These are phyloP conservation scores for Hysterangium stoloniferum DNA, from an alignment of 768 basidiomycete genomes.

Conservation along the genomic window DNA sequence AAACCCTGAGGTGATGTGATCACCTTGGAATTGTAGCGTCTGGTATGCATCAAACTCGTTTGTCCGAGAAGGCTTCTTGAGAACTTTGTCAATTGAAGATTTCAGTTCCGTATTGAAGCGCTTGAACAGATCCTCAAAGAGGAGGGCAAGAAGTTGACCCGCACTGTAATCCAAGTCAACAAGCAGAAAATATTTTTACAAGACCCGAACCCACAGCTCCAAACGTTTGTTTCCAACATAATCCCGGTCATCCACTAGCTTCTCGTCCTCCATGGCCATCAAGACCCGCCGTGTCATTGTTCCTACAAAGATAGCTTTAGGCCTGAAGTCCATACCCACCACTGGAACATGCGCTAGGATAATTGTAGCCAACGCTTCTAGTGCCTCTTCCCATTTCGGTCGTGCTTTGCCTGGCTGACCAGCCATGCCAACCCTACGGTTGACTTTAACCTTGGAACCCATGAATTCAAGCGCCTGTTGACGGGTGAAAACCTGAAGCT, in stretches of 20 bases:
- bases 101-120: conserved; percentile 96
- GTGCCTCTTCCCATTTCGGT: conserved; percentile 88
- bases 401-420: conserved; percentile 54
- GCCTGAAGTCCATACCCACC: conserved; percentile 75
- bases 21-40: conserved; percentile 93
- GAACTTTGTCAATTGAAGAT: conserved; percentile 89
- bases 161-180: conserved; percentile 46
- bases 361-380: conserved; percentile 95
- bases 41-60: conserved; percentile 92
- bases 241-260: conserved; percentile 96
- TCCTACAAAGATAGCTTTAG: conserved; percentile 94
- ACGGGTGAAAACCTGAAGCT: conserved; percentile 82
- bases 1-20: conserved; percentile 92
- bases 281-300: conserved; percentile 96
- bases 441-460: conserved; percentile 86
- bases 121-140: conserved; percentile 99
- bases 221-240: conserved; percentile 99
- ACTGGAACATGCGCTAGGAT: conserved; percentile 96
- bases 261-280: conserved; percentile 94
- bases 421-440: conserved; percentile 51
- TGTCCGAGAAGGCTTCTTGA: conserved; percentile 92
- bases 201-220: conserved; percentile 80
- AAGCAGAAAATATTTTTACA: neutral
- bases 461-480: conserved; percentile 95
- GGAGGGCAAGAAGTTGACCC: conserved; percentile 87